These are phyloP conservation scores for Vanrija pseudolonga DNA, from an alignment of 1,284 basidiomycete genomes.

Conservation along the genomic window DNA sequence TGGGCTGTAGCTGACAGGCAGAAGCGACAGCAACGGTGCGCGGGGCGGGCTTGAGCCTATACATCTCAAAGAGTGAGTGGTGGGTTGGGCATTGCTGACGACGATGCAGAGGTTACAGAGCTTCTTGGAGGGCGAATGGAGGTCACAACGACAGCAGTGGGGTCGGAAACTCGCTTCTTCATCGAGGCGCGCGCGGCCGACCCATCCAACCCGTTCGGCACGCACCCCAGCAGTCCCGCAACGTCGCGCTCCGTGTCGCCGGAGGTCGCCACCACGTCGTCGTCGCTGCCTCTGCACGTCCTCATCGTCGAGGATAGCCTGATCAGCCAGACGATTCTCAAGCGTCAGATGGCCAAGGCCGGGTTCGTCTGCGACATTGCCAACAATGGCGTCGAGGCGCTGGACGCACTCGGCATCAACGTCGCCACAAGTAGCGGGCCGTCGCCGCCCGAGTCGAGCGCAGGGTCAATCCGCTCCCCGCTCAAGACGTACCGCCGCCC, in stretches of 20 bases:
- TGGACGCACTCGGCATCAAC: constrained; percentile 21
- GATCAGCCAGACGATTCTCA: constrained; percentile 47
- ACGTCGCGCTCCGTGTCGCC: too few relatives aligned
- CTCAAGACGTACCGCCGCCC: too few relatives aligned
- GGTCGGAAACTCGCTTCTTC: constrained; percentile 46
- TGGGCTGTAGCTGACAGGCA: too few relatives aligned
- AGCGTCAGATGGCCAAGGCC: constrained; percentile 40
- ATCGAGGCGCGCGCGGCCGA: constrained; percentile 10
- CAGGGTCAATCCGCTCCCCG: too few relatives aligned
- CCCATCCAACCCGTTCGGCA: too few relatives aligned
- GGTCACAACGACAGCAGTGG: constrained; percentile 45
- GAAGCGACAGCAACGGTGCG: constrained; percentile 21
- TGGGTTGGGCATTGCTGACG: background rate
- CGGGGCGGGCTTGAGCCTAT: constrained; percentile 40
- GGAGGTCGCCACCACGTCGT: background rate
- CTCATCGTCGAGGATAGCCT: constrained; percentile 42
- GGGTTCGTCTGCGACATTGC: constrained; percentile 36
- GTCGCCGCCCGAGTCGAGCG: too few relatives aligned
- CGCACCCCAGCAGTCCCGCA: too few relatives aligned
- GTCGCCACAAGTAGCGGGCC: too few relatives aligned
- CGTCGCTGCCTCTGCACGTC: constrained; percentile 5
- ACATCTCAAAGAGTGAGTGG: constrained; percentile 29
- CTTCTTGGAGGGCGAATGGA: constrained; percentile 33
- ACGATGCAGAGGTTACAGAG: constrained; percentile 26
- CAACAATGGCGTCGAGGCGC: constrained; percentile 43